These are phyloP conservation scores for Wickerhamomyces silvicola DNA, from an alignment of 805 yeast genomes.

Conservation along the genomic window DNA sequence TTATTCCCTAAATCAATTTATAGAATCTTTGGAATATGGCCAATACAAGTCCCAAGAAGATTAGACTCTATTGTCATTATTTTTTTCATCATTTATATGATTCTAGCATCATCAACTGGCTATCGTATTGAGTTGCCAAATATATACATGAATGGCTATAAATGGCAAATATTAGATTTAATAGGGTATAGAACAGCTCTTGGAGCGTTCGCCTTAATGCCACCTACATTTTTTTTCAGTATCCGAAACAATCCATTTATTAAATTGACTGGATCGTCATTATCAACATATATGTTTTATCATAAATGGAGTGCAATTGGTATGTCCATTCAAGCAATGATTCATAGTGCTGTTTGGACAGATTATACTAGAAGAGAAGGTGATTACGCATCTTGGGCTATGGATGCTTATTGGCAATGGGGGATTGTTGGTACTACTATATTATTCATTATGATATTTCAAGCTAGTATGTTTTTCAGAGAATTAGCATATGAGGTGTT, in stretches of 20 bases:
- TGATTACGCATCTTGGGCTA: slow-evolving; percentile 33
- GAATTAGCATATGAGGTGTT: slow-evolving; percentile 54
- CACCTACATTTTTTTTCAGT: slow-evolving; percentile 56
- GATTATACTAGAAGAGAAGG: slow-evolving; percentile 35
- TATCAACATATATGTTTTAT: slow-evolving; percentile 48
- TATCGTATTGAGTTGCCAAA: slow-evolving; percentile 32
- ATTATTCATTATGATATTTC: slow-evolving; percentile 38
- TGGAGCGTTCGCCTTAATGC: slow-evolving; percentile 46
- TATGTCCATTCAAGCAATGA: slow-evolving; percentile 38
- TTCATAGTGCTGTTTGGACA: slow-evolving; percentile 57
- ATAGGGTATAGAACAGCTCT: slow-evolving; percentile 52
- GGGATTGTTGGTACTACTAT: slow-evolving; percentile 43
- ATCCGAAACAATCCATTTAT: slow-evolving; percentile 68
- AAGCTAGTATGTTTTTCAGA: slow-evolving; percentile 46
- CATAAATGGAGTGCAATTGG: slow-evolving; percentile 65
- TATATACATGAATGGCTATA: slow-evolving; percentile 27
- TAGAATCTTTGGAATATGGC: slow-evolving; percentile 17
- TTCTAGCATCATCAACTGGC: slow-evolving; percentile 29
- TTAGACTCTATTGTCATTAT: slow-evolving; percentile 25
- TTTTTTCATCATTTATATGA: slow-evolving; percentile 24
- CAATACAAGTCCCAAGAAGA: slow-evolving; percentile 26
- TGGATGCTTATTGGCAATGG: slow-evolving; percentile 40
- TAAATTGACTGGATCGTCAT: slow-evolving; percentile 52
- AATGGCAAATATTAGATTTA: slow-evolving; percentile 25
- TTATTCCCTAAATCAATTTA: slow-evolving; percentile 20